These are phyloP conservation scores for Wallacemonas collosoma DNA, from an alignment of 208 protist genomes.

Conservation along the genomic window DNA sequence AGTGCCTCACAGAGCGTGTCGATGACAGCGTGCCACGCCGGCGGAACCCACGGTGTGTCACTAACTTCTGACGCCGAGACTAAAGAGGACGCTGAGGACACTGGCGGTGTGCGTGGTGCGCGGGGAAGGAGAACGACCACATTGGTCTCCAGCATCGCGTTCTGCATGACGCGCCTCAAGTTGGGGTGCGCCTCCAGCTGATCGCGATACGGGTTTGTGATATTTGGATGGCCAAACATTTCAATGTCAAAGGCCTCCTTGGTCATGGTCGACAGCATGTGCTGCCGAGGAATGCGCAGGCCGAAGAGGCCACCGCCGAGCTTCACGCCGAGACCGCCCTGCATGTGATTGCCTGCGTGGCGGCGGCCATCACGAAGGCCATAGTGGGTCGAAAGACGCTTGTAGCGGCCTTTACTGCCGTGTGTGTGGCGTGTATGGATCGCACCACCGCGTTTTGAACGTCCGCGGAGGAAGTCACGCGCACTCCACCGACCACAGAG, in stretches of 20 bases:
- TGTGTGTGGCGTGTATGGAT: slow-evolving; percentile 89
- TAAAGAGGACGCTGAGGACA: not conserved
- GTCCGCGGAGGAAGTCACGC: slow-evolving; percentile 77
- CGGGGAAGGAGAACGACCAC: slow-evolving; percentile 78
- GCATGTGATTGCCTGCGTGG: slow-evolving; percentile 73
- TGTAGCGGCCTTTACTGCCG: slow-evolving; percentile 78
- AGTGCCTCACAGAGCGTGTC: slow-evolving; percentile 22
- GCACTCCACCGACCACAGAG: slow-evolving; percentile 71
- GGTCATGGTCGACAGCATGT: slow-evolving; percentile 74
- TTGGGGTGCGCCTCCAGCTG: slow-evolving; percentile 68
- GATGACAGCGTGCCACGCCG: slow-evolving; percentile 28
- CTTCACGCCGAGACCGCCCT: slow-evolving; percentile 83
- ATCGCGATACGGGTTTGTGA: slow-evolving; percentile 89
- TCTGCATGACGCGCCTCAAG: slow-evolving; percentile 74
- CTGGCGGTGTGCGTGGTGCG: slow-evolving; percentile 32
- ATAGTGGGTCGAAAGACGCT: slow-evolving; percentile 58
- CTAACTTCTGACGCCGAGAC: not conserved
- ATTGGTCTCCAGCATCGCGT: slow-evolving; percentile 49
- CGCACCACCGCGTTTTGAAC: slow-evolving; percentile 71
- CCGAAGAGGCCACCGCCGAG: slow-evolving; percentile 88
- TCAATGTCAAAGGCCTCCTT: slow-evolving; percentile 70
- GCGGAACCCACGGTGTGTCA: slow-evolving; percentile 14
- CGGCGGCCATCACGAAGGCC: slow-evolving; percentile 81
- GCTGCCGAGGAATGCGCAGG: slow-evolving; percentile 80
- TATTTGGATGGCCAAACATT: slow-evolving; percentile 86